These are phyloP conservation scores for Wallacemonas rigidus DNA, from an alignment of 208 protist genomes.

Conservation along the genomic window DNA sequence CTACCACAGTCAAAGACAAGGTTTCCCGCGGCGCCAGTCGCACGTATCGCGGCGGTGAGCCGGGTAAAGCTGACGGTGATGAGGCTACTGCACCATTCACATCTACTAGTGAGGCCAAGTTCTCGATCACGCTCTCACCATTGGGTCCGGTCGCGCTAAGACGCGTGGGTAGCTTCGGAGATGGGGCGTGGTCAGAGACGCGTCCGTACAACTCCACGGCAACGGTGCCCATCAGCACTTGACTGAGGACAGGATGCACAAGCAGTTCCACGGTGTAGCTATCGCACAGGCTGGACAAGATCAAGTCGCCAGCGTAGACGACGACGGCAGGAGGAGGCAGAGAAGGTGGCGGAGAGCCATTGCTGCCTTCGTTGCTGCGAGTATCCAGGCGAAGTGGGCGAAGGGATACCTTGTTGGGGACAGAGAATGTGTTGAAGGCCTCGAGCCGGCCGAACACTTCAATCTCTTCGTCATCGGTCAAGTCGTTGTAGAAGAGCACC, in stretches of 20 bases:
- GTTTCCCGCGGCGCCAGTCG: background rate
- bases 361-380: conserved; percentile 6
- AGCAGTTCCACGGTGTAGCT: conserved; percentile 37
- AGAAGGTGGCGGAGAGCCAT: background rate
- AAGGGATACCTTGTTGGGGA: conserved; percentile 34
- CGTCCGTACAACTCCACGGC: conserved; percentile 37
- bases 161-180: background rate
- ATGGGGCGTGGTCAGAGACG: conserved; percentile 3
- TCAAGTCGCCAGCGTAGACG: conserved; percentile 58
- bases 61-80: background rate
- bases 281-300: conserved; percentile 56
- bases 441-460: conserved; percentile 72
- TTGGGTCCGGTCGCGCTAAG: background rate
- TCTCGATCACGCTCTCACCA: background rate
- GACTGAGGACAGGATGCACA: conserved; percentile 36
- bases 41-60: background rate
- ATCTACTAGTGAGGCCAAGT: background rate
- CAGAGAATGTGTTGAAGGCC: conserved; percentile 73
- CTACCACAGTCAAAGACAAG: conserved; percentile 4
- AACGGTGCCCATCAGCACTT: conserved; percentile 40
- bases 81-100: background rate
- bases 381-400: conserved; percentile 23
- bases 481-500: conserved; percentile 54
- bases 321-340: conserved; percentile 10
- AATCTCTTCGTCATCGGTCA: conserved; percentile 78